Evolutionary conservation across 345 rosid species (phyloP), one percentile per base, ranked within the genome.

Genomic region (Zanthoxylum bungeanum): DNA sequence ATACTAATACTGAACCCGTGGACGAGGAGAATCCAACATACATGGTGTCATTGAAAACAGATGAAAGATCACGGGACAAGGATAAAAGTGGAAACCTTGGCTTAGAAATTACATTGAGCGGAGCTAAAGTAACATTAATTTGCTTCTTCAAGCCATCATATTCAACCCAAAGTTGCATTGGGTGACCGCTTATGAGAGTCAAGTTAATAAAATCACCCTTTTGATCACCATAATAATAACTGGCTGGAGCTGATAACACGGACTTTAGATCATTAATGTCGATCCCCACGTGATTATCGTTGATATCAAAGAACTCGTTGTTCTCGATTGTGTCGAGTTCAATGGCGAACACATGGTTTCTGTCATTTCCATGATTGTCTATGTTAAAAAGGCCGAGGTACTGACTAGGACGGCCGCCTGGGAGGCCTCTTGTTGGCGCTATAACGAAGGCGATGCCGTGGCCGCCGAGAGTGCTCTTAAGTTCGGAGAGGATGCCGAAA

Each of bases 11-110:
- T 47, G 84, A 67, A 7, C 94, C 86, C 0, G 93, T 85, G 1
- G 96, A 64, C 0, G 96, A 83, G 7, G 91, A 93, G 76, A 93
- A 89, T 6, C 96, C 98, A 21, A 93, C 87, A 47, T 42, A 87
- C 91, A 87, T 86, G 2, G 47, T 47, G 21, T 76, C 63, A 4
- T 9, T 19, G 52, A 93, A 4, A 53, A 81, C 12, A 1, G 70
- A 3, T 1, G 86, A 81, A 51, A 93, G 80, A 85, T 93, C 91
- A 22, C 7, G 25, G 0, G 50, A 16, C 65, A 60, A 0, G 3
- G 94, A 89, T 66, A 93, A 46, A 66, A 90, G 85, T 5, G 89
- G 83, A 11, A 0, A 56, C 0, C 0, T 55, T 1, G 97, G 98
- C 62, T 87, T 84, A 14, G 25, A 62, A 4, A 73, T n/a, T n/a